Evolutionary conservation across 2,329 filamentous ascomycete species (phyloP).

Genomic region (Aureobasidium leucospermi): DNA sequence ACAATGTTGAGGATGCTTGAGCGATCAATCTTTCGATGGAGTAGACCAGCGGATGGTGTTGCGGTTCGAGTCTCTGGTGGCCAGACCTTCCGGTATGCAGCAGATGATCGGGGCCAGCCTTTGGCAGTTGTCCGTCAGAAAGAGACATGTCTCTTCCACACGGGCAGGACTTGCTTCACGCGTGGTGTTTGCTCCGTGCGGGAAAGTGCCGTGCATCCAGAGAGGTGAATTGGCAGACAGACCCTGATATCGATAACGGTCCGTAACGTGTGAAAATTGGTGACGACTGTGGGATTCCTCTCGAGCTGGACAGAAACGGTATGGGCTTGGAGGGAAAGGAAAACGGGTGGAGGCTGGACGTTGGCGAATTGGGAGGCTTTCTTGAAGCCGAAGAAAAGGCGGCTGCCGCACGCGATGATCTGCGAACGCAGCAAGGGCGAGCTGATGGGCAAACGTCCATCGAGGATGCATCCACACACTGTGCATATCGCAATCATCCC

Average conservation of each 20-base stretch:
- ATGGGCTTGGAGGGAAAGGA: neutral
- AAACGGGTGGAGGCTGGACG: neutral
- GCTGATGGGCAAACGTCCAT: neutral
- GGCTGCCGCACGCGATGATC: constrained; percentile 2
- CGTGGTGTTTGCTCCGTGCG: neutral
- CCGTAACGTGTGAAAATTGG: neutral
- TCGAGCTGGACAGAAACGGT: neutral
- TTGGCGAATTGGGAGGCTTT: neutral
- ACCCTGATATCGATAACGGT: constrained; percentile 3
- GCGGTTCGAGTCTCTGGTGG: neutral
- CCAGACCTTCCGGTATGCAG: neutral
- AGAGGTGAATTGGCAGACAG: neutral
- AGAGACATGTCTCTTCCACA: constrained; percentile 11
- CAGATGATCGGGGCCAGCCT: neutral
- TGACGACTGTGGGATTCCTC: constrained; percentile 8
- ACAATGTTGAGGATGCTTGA: neutral
- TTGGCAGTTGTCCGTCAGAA: constrained; percentile 4
- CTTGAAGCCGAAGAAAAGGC: neutral
- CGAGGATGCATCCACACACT: neutral
- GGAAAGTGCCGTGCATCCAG: neutral
- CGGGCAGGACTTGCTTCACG: neutral
- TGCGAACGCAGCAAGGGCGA: constrained; percentile 1
- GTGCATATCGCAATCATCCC: neutral
- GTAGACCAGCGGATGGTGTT: neutral
- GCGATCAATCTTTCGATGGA: neutral